Base-by-base conservation (phyloP, 495 filamentous ascomycete genomes). In the Penicillium steckii region DNA sequence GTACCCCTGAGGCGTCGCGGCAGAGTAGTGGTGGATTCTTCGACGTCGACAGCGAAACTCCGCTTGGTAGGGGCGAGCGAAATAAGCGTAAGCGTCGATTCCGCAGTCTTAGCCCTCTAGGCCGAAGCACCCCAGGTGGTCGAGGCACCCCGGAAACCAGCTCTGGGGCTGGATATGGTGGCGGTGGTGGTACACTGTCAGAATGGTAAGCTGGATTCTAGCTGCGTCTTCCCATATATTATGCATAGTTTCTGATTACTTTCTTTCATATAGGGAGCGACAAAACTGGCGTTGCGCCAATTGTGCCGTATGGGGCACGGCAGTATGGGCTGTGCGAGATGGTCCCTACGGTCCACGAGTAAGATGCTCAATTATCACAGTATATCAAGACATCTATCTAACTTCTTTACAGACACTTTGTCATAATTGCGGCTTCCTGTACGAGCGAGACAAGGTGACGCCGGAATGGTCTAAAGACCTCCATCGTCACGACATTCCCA, bases 21-120 rank as follows among this genome's bases (percentile, higher is more conserved):
- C 80, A 72, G 38, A 77, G 71, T 21, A 41, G 38, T 23, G 38
- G 76, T 41, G 76, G 73, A 13, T 83, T 84, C 50, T 84, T 86
- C 41, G 86, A 88, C 63, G 71, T 79, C 72, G 76, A 80, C 29
- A 72, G 70, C 33, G 84, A 86, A 47, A 80, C 84, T 60, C 85
- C 76, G 60, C 86, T 92, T 81, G 95, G 90, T 24, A 78, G 90
- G 40, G 92, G 94, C 17, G 89, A 96, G 73, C 69, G 95, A 50
- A 89, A 86, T 64, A 92, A 95, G 81, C 91, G 96, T 72, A 97
- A 97, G 80, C 82, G 88, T 60, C 78, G 94, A 8, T 95, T 96
- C 71, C 80, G 93, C 37, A 96, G 91, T 66, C 68, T 96, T 50
- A 95, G 89, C 65, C 92, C 91, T 2, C 56, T 81, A 21, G 81